Evolutionary conservation across 805 yeast genomes (phyloP).

Genomic region (Kodamaea fukazawae): DNA sequence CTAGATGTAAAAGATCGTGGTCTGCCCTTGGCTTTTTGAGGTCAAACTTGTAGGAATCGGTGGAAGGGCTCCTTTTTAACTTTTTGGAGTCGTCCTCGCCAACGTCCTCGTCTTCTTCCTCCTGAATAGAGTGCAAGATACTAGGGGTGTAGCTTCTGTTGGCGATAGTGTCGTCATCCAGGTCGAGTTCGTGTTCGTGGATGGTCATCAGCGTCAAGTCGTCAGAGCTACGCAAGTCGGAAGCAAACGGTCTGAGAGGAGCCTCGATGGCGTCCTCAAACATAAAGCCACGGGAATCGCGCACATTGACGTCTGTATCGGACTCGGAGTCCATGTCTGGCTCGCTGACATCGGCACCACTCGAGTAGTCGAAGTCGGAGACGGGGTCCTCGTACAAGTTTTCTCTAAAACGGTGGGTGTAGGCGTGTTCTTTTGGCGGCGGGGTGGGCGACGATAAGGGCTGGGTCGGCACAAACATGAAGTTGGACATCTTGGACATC

Average conservation of each 20-base stretch:
- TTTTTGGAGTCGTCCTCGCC: neutral
- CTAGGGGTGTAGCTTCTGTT: neutral
- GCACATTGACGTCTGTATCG: neutral
- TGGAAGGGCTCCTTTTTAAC: too few relatives aligned
- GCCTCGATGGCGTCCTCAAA: constrained; percentile 1
- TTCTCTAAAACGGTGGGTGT: too few relatives aligned
- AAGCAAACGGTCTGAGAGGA: constrained; percentile 1
- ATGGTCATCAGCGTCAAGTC: constrained; percentile 1
- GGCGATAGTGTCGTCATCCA: too few relatives aligned
- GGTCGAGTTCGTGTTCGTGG: constrained; percentile 1
- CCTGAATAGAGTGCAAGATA: constrained; percentile 3
- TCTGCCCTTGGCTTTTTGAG: too few relatives aligned
- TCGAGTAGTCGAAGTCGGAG: neutral
- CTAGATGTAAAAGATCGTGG: too few relatives aligned
- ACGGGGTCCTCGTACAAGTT: neutral
- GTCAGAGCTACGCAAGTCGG: constrained; percentile 1
- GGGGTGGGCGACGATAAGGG: too few relatives aligned
- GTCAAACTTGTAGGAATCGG: too few relatives aligned
- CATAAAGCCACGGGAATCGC: neutral
- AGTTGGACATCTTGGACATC: too few relatives aligned
- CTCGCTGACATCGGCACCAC: neutral
- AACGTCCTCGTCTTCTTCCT: constrained; percentile 4
- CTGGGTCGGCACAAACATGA: too few relatives aligned
- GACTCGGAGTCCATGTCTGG: neutral
- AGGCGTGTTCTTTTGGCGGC: too few relatives aligned